Evolutionary conservation across 768 basidiomycete genomes (phyloP).

Genomic region (Strobilomyces confusus): DNA sequence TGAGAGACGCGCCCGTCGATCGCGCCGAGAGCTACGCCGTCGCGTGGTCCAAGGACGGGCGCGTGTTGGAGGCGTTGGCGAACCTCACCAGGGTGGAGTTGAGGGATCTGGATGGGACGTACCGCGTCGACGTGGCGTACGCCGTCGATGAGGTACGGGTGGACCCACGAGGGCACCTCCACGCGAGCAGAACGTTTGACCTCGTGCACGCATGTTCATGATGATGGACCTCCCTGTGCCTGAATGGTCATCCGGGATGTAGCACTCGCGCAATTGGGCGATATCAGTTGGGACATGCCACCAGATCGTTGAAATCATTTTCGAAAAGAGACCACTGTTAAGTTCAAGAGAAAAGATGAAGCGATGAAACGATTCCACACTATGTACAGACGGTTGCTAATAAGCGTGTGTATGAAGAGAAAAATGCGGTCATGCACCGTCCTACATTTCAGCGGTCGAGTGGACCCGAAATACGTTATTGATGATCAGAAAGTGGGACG

Average conservation of each 20-base stretch:
- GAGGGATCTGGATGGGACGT: slow-evolving; percentile 36
- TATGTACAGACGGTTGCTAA: slow-evolving; percentile 26
- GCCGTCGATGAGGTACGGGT: slow-evolving; percentile 53
- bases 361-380: slow-evolving; percentile 21
- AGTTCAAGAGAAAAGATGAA: slow-evolving; percentile 7
- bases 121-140: slow-evolving; percentile 47
- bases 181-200: slow-evolving; percentile 18
- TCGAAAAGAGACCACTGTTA: slow-evolving; percentile 21
- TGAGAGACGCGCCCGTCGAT: slow-evolving; percentile 32
- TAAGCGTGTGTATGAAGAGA: slow-evolving; percentile 14
- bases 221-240: too few species aligned
- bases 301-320: slow-evolving; percentile 7
- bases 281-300: slow-evolving; percentile 16
- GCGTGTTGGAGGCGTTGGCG: slow-evolving; percentile 39
- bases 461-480: too few species aligned
- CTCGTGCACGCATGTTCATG: slow-evolving; percentile 1
- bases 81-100: slow-evolving; percentile 51
- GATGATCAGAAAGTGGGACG: too few species aligned
- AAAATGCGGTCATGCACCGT: too few species aligned
- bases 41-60: slow-evolving; percentile 51
- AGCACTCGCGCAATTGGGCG: background rate
- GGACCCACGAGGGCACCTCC: slow-evolving; percentile 38
- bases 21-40: slow-evolving; percentile 52
- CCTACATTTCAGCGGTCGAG: too few species aligned
- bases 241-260: background rate